Conservation (phyloP, 2,329 filamentous ascomycete genomes). For the Fusarium sp. region DNA sequence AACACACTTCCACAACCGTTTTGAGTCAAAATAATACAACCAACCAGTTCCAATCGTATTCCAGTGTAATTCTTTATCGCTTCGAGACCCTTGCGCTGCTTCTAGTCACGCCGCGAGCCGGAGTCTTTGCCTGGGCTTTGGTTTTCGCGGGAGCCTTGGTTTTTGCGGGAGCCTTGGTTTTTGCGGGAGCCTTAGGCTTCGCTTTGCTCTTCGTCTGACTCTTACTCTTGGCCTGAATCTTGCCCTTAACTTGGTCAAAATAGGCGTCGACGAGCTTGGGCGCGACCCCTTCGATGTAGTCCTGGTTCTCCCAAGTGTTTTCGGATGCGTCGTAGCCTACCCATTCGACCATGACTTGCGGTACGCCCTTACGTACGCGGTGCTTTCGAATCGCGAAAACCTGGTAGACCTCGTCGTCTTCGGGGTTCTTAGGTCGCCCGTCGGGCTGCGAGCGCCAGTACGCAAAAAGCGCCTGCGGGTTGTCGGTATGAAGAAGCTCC, state of each 20-base stretch:
- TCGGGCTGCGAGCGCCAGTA: slow-evolving; percentile 45
- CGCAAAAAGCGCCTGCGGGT: slow-evolving; percentile 43
- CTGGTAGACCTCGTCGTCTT: slow-evolving; percentile 42
- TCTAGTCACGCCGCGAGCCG: not conserved
- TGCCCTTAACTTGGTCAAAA: slow-evolving; percentile 19
- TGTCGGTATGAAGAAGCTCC: slow-evolving; percentile 47
- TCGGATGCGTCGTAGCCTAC: slow-evolving; percentile 46
- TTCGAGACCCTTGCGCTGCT: slow-evolving; percentile 3
- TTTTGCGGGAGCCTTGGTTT: not conserved
- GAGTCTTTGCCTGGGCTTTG: not conserved
- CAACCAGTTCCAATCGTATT: not conserved
- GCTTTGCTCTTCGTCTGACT: not conserved
- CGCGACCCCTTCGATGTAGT: slow-evolving; percentile 42
- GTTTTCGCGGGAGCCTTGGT: not conserved
- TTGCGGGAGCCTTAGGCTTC: not conserved
- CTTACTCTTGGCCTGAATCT: not conserved
- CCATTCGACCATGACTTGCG: slow-evolving; percentile 50
- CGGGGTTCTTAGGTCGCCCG: slow-evolving; percentile 47
- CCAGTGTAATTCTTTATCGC: not conserved
- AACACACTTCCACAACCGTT: not conserved
- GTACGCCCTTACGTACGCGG: slow-evolving; percentile 39
- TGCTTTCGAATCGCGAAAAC: slow-evolving; percentile 49
- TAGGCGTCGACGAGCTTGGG: slow-evolving; percentile 44
- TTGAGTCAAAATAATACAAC: not conserved
- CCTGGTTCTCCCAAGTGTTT: slow-evolving; percentile 45